A percentile compares a stretch with the other conserved stretches of the same genome.
phyloP scores from a whole-genome alignment of 495 filamentous ascomycete genomes.

The Hypoxylon rickii region DNA sequence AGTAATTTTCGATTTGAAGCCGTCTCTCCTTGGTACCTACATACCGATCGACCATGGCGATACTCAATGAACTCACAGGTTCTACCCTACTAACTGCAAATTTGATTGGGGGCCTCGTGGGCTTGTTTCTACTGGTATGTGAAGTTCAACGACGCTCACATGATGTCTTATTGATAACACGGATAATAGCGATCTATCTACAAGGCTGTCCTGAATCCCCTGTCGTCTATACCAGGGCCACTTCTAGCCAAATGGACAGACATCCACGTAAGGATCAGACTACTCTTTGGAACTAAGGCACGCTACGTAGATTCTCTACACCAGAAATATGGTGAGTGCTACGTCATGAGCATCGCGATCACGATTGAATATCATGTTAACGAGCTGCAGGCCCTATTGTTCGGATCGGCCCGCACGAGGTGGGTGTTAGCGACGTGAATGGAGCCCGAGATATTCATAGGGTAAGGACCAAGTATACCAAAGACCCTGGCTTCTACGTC shows the following conservation, averaged over 20 bases:
- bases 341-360: neutral
- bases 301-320: conserved; percentile 30
- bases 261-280: neutral
- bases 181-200: neutral
- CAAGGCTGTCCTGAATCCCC: neutral
- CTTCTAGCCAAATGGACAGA: conserved; percentile 4
- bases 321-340: conserved; percentile 37
- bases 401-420: conserved; percentile 60
- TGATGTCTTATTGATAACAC: neutral
- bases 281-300: conserved; percentile 3
- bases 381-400: conserved; percentile 47
- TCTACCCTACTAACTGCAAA: neutral
- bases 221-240: conserved; percentile 3
- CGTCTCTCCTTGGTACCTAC: no score
- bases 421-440: conserved; percentile 46
- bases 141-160: neutral
- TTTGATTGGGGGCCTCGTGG: neutral
- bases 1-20: no score
- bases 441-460: conserved; percentile 30
- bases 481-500: conserved; percentile 23
- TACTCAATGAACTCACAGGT: neutral
- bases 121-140: neutral
- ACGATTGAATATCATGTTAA: neutral
- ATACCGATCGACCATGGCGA: neutral
- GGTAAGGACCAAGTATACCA: conserved; percentile 21